Percentiles rank a stretch among this genome's conserved stretches.
Evolutionary conservation across 2,329 filamentous ascomycete species (phyloP).

Genomic region (Fusarium udum): DNA sequence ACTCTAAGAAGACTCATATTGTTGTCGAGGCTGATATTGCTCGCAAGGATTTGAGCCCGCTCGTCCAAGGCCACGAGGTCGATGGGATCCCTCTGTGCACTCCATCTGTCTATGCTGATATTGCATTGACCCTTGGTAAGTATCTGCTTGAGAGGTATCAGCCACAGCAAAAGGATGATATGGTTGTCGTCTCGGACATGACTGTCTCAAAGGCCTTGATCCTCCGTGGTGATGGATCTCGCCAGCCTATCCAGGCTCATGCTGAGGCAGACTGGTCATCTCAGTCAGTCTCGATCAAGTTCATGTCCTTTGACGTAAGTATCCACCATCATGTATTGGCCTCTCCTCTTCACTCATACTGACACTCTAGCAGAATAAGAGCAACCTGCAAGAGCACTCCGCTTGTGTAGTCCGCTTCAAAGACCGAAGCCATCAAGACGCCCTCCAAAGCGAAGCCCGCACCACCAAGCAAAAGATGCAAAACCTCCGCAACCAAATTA

Average conservation of each 20-base stretch:
- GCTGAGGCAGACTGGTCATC: conserved; percentile 30
- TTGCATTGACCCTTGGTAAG: conserved; percentile 24
- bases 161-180: conserved; percentile 9
- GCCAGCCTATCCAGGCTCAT: conserved; percentile 28
- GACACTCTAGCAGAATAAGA: neutral
- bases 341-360: too few species aligned
- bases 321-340: too few species aligned
- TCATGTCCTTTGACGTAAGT: conserved; percentile 34
- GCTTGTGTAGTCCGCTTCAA: conserved; percentile 26
- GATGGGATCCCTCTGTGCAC: conserved; percentile 36
- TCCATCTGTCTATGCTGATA: conserved; percentile 32
- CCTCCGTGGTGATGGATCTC: neutral
- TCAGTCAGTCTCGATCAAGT: conserved; percentile 6
- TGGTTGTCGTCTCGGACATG: conserved; percentile 37
- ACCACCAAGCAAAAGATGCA: conserved; percentile 26
- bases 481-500: conserved; percentile 21
- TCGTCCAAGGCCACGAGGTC: conserved; percentile 31
- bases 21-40: conserved; percentile 33
- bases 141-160: conserved; percentile 26
- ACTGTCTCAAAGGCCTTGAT: conserved; percentile 33
- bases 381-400: conserved; percentile 21
- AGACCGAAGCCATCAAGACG: conserved; percentile 10
- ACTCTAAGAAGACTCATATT: conserved; percentile 22
- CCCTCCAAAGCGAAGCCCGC: neutral
- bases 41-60: conserved; percentile 29